Percentiles rank a stretch among this genome's conserved stretches.
Evolutionary conservation across 108 stramenopile species (phyloP).

Genomic region (Cyclostephanos invisitatus): DNA sequence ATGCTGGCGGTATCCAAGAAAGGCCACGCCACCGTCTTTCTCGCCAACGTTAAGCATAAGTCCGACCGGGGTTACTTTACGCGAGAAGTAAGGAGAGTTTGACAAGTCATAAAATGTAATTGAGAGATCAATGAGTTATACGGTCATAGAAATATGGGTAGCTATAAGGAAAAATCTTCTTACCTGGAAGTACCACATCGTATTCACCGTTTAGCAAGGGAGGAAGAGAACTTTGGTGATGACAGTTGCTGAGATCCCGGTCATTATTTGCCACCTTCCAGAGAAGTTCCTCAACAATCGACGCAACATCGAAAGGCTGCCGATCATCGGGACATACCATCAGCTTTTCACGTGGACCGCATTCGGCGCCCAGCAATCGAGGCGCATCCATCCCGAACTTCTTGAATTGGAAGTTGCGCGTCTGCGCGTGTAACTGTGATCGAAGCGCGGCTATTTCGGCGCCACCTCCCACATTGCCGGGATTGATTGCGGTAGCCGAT

Average conservation of each 20-base stretch:
- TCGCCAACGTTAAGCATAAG: conserved; percentile 90
- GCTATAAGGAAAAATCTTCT: background rate
- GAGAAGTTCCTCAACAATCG: conserved; percentile 26
- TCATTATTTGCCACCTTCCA: conserved; percentile 29
- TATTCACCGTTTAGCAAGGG: conserved; percentile 79
- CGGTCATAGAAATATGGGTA: background rate
- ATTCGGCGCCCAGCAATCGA: conserved; percentile 49
- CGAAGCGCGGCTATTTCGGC: conserved; percentile 49
- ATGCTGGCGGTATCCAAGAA: conserved; percentile 70
- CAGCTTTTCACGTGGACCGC: conserved; percentile 55
- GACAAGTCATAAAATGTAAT: background rate
- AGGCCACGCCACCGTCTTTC: conserved; percentile 73
- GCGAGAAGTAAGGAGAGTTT: background rate
- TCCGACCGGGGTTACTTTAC: conserved; percentile 67
- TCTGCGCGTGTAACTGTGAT: conserved; percentile 77
- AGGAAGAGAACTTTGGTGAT: conserved; percentile 49
- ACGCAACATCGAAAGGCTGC: conserved; percentile 18
- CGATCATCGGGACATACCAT: conserved; percentile 1
- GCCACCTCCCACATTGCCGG: conserved; percentile 66
- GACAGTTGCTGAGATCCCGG: conserved; percentile 7
- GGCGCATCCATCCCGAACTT: conserved; percentile 80
- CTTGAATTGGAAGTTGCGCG: conserved; percentile 72
- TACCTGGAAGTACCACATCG: conserved; percentile 71
- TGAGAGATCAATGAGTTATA: background rate
- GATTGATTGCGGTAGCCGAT: conserved; percentile 53